phyloP scores from a whole-genome alignment of 129 eudicot species.

The Mikania micrantha region DNA sequence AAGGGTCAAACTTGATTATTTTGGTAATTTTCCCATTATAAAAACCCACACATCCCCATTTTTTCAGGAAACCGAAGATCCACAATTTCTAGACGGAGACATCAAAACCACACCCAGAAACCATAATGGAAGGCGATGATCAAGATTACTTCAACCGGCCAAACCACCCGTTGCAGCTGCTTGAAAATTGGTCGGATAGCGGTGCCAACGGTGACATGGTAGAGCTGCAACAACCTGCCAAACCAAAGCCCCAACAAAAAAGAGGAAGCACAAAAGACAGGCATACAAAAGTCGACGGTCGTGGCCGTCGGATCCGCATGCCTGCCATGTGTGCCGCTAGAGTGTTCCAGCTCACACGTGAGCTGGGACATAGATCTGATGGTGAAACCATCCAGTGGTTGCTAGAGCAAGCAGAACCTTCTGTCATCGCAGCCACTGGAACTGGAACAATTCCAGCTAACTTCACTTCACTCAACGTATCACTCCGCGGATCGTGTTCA shows the following conservation, averaged over 20 bases:
- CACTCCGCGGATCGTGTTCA: background rate
- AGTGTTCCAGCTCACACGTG: conserved; percentile 18
- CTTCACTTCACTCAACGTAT: background rate
- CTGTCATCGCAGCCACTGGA: conserved; percentile 11
- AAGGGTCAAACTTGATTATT: no score
- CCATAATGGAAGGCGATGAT: background rate
- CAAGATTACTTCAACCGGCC: background rate
- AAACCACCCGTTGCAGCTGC: background rate
- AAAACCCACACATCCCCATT: background rate
- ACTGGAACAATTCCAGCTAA: conserved; percentile 15
- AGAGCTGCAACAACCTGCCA: background rate
- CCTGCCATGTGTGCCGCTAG: conserved; percentile 12
- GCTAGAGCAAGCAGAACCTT: conserved; percentile 8
- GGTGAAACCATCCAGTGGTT: conserved; percentile 13
- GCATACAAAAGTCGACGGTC: conserved; percentile 16
- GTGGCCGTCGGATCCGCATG: conserved; percentile 15
- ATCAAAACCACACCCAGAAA: background rate
- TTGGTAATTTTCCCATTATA: no score
- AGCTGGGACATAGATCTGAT: conserved; percentile 14
- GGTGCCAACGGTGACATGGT: background rate
- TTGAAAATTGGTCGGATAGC: background rate
- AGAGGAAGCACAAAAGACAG: background rate
- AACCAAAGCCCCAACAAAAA: background rate
- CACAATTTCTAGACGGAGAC: background rate
- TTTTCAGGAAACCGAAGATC: background rate